A percentile compares a stretch with the other conserved stretches of the same genome.
Conservation (phyloP, 2,329 filamentous ascomycete genomes). For the Verticillium dahliae region DNA sequence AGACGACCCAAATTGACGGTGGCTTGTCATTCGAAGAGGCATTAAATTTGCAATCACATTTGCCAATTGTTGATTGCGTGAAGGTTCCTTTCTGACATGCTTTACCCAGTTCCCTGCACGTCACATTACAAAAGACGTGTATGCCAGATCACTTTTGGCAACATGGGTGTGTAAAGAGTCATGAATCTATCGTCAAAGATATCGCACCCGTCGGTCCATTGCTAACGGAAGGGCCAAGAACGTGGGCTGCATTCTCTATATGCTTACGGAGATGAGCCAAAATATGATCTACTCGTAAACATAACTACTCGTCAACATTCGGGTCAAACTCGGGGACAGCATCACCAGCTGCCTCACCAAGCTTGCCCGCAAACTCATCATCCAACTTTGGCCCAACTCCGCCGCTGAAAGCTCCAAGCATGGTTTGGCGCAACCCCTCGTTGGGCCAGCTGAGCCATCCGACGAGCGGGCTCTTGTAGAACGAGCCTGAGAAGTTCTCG, state of each 20-base stretch:
- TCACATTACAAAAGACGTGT: too few relatives aligned
- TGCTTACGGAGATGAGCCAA: not conserved
- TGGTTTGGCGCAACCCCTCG: conserved; percentile 14
- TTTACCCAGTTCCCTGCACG: too few relatives aligned
- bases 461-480: conserved; percentile 18
- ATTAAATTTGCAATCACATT: too few relatives aligned
- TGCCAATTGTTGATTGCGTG: too few relatives aligned
- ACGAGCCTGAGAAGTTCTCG: conserved; percentile 18
- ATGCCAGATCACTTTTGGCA: too few relatives aligned
- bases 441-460: conserved; percentile 21
- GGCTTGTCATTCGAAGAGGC: too few relatives aligned
- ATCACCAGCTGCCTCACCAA: conserved; percentile 17
- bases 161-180: too few relatives aligned
- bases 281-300: not conserved
- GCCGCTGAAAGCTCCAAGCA: conserved; percentile 18
- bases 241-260: not conserved
- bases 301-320: conserved; percentile 12
- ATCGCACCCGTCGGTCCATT: too few relatives aligned
- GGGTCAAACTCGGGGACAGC: conserved; percentile 20
- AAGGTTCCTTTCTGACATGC: too few relatives aligned
- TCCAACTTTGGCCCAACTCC: conserved; percentile 22
- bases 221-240: too few relatives aligned
- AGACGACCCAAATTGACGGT: too few relatives aligned
- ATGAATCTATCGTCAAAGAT: too few relatives aligned
- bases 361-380: conserved; percentile 16